A percentile compares a stretch with the other conserved stretches of the same genome.
Evolutionary conservation across 148 eudicot genomes (phyloP).

Genomic region (Rhododendron mucronatum): DNA sequence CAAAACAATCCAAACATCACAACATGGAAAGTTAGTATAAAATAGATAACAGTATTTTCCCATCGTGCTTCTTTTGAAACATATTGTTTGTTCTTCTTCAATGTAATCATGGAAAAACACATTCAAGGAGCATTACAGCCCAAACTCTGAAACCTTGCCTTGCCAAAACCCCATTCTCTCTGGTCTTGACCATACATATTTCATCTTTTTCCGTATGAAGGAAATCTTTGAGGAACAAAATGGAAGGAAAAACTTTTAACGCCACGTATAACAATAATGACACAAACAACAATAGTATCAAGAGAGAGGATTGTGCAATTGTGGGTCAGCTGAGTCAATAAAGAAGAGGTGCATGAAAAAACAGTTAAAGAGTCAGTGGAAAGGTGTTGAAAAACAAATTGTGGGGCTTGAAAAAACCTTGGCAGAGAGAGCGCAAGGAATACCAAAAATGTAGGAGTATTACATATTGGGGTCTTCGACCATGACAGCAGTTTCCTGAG

Average conservation of each 20-base stretch:
- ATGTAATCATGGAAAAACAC: background rate
- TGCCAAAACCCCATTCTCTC: background rate
- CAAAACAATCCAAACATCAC: background rate
- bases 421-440: background rate
- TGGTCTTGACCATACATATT: background rate
- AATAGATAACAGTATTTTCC: background rate
- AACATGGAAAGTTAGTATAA: background rate
- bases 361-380: background rate
- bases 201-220: background rate
- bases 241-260: background rate
- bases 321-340: background rate
- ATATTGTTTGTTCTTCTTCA: background rate
- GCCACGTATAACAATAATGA: background rate
- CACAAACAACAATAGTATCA: background rate
- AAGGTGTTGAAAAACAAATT: background rate
- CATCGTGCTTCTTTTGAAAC: background rate
- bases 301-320: background rate
- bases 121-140: background rate
- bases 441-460: background rate
- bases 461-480: slow-evolving; percentile 98
- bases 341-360: background rate
- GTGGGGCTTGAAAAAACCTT: background rate
- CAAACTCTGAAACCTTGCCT: background rate
- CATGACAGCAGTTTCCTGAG: slow-evolving; percentile 96
- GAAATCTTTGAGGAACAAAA: background rate